phyloP scores from a whole-genome alignment of 345 rosid genomes.

The Eucalyptus pauciflora region DNA sequence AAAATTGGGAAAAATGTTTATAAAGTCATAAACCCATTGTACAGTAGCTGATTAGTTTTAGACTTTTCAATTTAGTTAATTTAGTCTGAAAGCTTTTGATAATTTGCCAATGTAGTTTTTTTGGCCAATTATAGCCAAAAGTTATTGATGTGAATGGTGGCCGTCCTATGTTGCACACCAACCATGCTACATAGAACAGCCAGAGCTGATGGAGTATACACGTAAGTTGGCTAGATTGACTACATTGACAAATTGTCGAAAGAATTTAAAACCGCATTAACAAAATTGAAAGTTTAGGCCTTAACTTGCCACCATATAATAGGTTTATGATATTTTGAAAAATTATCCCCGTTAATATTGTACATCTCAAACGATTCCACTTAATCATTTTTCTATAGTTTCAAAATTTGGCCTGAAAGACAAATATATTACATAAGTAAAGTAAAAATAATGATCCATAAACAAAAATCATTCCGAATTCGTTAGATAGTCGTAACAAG shows the following conservation, averaged over 20 bases:
- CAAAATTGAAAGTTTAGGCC: background rate
- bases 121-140: background rate
- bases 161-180: background rate
- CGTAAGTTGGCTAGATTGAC: background rate
- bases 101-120: background rate
- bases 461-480: background rate
- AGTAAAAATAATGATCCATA: too few species aligned
- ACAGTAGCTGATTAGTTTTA: background rate
- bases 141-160: background rate
- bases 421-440: background rate
- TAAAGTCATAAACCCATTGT: background rate
- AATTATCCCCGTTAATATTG: too few species aligned
- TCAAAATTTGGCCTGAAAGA: background rate
- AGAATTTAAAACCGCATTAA: too few species aligned
- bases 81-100: background rate
- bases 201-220: background rate
- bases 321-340: too few species aligned
- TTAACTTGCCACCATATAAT: too few species aligned
- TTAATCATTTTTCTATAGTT: background rate
- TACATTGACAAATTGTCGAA: too few species aligned
- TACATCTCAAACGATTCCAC: background rate
- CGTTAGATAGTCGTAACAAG: background rate
- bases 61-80: background rate
- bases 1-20: background rate
- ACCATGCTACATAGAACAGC: background rate